These are phyloP conservation scores for Tuber umbilicatum DNA, from an alignment of 495 filamentous ascomycete genomes.

Conservation along the genomic window DNA sequence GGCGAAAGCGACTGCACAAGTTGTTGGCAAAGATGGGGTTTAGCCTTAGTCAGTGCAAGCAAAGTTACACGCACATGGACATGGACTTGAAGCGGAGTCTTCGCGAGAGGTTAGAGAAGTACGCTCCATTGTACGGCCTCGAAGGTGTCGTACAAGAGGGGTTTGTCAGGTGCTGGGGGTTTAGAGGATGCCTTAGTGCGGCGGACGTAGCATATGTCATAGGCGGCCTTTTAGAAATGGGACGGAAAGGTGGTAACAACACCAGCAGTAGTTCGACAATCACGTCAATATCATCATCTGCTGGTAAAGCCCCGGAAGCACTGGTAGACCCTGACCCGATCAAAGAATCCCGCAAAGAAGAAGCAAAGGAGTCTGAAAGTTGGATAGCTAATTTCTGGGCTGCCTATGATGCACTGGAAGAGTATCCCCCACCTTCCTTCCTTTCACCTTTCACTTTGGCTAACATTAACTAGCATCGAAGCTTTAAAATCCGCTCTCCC, in stretches of 20 bases:
- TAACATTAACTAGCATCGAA: conserved; percentile 54
- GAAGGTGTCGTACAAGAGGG: conserved; percentile 95
- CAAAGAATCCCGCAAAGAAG: conserved; percentile 45
- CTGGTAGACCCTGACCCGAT: conserved; percentile 45
- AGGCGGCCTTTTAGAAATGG: conserved; percentile 86
- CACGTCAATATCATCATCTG: conserved; percentile 24
- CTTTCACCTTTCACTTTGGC: conserved; percentile 2
- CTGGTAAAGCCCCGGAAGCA: conserved; percentile 40
- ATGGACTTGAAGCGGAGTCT: conserved; percentile 89
- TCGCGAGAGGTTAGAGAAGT: conserved; percentile 76
- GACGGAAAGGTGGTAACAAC: conserved; percentile 48
- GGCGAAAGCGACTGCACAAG: conserved; percentile 87
- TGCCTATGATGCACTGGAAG: conserved; percentile 81
- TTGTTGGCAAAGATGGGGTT: conserved; percentile 97
- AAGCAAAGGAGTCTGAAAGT: conserved; percentile 53
- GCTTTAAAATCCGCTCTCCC: conserved; percentile 69
- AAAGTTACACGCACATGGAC: conserved; percentile 97
- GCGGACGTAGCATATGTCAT: conserved; percentile 86
- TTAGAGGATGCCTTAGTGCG: conserved; percentile 87
- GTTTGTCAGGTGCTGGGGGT: conserved; percentile 95
- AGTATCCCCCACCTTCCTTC: conserved; percentile 44
- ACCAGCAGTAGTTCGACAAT: conserved; percentile 27
- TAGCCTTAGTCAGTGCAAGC: conserved; percentile 83
- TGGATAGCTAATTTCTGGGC: conserved; percentile 79
- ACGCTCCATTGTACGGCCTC: conserved; percentile 81